These are phyloP conservation scores for Podila horticola DNA, from an alignment of 192 early-diverging fungal species.

Conservation along the genomic window DNA sequence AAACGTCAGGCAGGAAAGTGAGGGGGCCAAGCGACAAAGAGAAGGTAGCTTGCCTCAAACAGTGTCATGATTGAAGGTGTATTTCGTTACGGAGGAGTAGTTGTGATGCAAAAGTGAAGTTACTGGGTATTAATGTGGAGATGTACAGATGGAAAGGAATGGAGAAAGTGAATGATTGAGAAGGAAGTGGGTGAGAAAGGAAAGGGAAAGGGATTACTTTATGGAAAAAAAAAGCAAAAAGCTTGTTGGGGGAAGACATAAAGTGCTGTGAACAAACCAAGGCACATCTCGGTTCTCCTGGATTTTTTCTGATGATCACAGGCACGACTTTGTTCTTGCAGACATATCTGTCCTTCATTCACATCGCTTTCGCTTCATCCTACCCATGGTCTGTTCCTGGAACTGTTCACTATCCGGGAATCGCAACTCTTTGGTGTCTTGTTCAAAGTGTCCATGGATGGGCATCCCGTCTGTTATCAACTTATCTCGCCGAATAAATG, in stretches of 20 bases:
- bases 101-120: background rate
- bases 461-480: no score
- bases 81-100: background rate
- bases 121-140: background rate
- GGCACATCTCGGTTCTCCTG: background rate
- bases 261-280: background rate
- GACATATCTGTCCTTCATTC: no score
- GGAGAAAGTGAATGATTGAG: background rate
- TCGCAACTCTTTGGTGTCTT: no score
- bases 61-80: constrained; percentile 20
- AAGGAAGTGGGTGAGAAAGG: background rate
- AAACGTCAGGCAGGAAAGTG: background rate
- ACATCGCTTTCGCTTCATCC: no score
- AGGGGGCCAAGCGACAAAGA: background rate
- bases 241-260: constrained; percentile 2
- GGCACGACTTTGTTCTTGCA: no score
- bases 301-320: no score
- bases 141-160: no score
- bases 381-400: no score
- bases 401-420: no score
- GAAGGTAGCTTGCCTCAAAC: constrained; percentile 31
- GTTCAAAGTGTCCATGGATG: no score
- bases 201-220: background rate
- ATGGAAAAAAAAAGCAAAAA: background rate
- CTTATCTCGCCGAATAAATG: no score